Percentiles rank a stretch among this genome's conserved stretches.
These are phyloP conservation scores for Pogostemon cablin DNA, from an alignment of 257 asterid genomes.

Conservation along the genomic window DNA sequence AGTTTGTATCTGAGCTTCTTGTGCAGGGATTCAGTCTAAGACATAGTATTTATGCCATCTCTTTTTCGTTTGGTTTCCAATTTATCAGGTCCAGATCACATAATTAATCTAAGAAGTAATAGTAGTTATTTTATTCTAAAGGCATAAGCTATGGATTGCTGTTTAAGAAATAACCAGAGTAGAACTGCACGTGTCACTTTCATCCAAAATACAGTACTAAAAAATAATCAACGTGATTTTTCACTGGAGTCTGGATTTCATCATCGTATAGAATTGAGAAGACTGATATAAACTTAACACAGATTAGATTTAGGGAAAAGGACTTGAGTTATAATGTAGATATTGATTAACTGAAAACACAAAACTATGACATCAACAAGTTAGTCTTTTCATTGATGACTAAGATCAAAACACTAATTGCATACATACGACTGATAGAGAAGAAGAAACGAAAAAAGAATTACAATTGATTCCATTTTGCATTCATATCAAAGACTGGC, in stretches of 20 bases:
- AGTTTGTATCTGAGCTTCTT: neutral
- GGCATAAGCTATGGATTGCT: neutral
- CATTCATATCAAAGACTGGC: neutral
- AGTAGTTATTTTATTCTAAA: neutral
- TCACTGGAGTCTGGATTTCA: no score
- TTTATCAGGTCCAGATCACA: neutral
- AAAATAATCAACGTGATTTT: neutral
- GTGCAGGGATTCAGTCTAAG: neutral
- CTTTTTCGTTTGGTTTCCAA: neutral
- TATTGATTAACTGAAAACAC: neutral
- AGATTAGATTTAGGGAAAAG: neutral
- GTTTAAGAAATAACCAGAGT: neutral
- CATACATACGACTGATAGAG: neutral
- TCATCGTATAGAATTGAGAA: neutral
- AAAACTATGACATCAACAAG: neutral
- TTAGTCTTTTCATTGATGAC: neutral
- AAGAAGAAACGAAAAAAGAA: neutral
- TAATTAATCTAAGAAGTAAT: neutral
- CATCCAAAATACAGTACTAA: neutral
- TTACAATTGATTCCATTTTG: neutral
- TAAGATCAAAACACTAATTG: neutral
- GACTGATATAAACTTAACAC: neutral
- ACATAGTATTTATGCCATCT: neutral
- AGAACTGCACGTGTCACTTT: neutral
- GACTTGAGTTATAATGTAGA: neutral